A percentile compares a stretch with the other conserved stretches of the same genome.
These are phyloP conservation scores for Suillus paluster DNA, from an alignment of 768 basidiomycete genomes.

Conservation along the genomic window DNA sequence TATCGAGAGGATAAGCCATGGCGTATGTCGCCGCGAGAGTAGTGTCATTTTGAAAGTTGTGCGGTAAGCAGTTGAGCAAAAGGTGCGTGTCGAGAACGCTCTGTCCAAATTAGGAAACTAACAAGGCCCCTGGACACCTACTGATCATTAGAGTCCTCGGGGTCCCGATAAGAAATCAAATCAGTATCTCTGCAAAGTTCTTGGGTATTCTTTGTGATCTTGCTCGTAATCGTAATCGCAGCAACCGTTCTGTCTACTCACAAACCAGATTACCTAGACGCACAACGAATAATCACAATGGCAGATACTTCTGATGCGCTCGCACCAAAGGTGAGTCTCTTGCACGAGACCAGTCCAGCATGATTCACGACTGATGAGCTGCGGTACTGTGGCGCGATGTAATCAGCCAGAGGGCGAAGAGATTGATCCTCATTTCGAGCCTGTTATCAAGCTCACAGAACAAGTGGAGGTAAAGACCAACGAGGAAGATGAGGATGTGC, in stretches of 20 bases:
- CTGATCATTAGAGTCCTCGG: background rate
- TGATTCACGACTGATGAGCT: conserved; percentile 1
- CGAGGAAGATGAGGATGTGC: conserved; percentile 91
- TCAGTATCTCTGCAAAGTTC: conserved; percentile 12
- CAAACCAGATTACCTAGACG: conserved; percentile 3
- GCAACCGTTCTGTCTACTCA: conserved; percentile 3
- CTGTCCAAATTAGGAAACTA: background rate
- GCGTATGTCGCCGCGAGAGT: conserved; percentile 45
- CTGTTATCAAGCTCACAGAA: conserved; percentile 95
- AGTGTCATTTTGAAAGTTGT: conserved; percentile 17
- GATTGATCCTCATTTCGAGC: conserved; percentile 90
- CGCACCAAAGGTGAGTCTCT: conserved; percentile 66
- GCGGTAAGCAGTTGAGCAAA: background rate
- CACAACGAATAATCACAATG: conserved; percentile 42
- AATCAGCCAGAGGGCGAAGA: conserved; percentile 63
- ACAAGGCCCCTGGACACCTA: conserved; percentile 32
- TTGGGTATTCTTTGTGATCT: conserved; percentile 14
- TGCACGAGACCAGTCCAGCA: conserved; percentile 19
- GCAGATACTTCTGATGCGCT: conserved; percentile 65
- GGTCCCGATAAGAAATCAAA: conserved; percentile 17
- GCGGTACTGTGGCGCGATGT: conserved; percentile 6
- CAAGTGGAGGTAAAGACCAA: conserved; percentile 93
- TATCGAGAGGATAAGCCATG: conserved; percentile 45
- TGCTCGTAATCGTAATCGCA: conserved; percentile 7
- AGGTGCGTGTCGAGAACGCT: background rate